phyloP scores from a whole-genome alignment of 1,139 yeast genomes.

The Yamadazyma oceani region DNA sequence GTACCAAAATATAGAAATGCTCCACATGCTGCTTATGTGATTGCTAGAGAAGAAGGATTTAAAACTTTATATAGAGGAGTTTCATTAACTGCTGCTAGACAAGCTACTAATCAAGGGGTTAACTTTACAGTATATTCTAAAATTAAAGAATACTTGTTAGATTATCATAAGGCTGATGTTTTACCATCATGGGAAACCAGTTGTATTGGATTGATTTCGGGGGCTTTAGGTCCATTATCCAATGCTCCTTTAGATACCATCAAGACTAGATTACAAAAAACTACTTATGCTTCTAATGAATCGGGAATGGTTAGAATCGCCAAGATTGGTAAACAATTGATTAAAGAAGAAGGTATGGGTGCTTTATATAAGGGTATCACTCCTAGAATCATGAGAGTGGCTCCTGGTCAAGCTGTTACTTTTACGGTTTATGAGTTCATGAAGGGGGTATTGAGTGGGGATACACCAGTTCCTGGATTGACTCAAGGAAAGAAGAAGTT shows the following conservation, averaged over 20 bases:
- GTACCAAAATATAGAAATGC: conserved; percentile 90
- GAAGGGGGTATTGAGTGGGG: conserved; percentile 61
- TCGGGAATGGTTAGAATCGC: conserved; percentile 73
- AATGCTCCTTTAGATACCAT: conserved; percentile 98
- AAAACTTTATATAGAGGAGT: conserved; percentile 92
- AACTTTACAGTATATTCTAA: conserved; percentile 94
- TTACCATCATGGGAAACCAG: conserved; percentile 96
- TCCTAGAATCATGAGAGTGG: conserved; percentile 98
- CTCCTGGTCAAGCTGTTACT: conserved; percentile 99
- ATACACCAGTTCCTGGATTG: conserved; percentile 24
- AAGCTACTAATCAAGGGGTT: conserved; percentile 98
- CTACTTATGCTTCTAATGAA: conserved; percentile 69
- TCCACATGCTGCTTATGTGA: conserved; percentile 83
- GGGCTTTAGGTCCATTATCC: conserved; percentile 97
- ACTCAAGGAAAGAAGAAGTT: conserved; percentile 17
- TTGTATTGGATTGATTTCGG: conserved; percentile 83
- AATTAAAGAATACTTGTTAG: conserved; percentile 69
- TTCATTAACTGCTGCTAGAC: conserved; percentile 93
- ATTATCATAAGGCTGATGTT: conserved; percentile 59
- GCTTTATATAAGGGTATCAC: conserved; percentile 97
- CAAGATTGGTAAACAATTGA: conserved; percentile 76
- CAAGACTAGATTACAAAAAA: conserved; percentile 95
- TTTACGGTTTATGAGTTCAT: conserved; percentile 94
- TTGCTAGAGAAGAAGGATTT: conserved; percentile 88
- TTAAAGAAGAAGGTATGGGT: conserved; percentile 83